Percentiles rank a stretch among this genome's conserved stretches.
These are phyloP conservation scores for Diaporthe ampelina DNA, from an alignment of 2,329 filamentous ascomycete genomes.

Conservation along the genomic window DNA sequence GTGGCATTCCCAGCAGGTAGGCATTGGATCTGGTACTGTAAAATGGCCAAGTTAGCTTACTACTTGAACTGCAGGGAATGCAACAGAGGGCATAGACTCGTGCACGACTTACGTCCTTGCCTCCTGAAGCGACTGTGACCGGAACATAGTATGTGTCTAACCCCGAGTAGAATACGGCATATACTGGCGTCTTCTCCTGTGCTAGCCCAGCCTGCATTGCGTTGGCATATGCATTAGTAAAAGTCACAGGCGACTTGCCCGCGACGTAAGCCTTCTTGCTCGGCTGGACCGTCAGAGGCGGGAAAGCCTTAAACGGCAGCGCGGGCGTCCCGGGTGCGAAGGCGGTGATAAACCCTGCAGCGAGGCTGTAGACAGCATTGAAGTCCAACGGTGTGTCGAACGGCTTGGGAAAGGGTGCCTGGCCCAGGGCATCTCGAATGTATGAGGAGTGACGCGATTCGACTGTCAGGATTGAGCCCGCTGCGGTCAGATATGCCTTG, in stretches of 20 bases:
- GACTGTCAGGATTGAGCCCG: constrained; percentile 74
- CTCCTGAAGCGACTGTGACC: constrained; percentile 30
- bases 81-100: background rate
- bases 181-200: constrained; percentile 41
- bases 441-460: constrained; percentile 76
- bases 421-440: constrained; percentile 63
- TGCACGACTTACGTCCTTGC: constrained; percentile 41
- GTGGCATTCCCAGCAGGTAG: constrained; percentile 41
- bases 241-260: constrained; percentile 43
- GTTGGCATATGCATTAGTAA: constrained; percentile 44
- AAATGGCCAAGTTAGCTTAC: background rate
- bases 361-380: constrained; percentile 75
- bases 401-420: constrained; percentile 69
- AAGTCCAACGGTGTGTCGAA: constrained; percentile 72
- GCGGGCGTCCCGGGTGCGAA: constrained; percentile 68
- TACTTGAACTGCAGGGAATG: background rate
- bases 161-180: constrained; percentile 47
- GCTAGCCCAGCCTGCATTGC: constrained; percentile 40
- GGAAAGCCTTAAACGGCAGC: constrained; percentile 74
- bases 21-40: constrained; percentile 38
- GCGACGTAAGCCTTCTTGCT: constrained; percentile 39
- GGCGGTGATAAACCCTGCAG: constrained; percentile 70
- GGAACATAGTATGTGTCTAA: constrained; percentile 47
- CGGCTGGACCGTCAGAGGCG: constrained; percentile 54
- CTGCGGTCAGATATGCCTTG: constrained; percentile 71